Base-by-base conservation (phyloP, 2,329 filamentous ascomycete species). In the Colletotrichum tropicicola region DNA sequence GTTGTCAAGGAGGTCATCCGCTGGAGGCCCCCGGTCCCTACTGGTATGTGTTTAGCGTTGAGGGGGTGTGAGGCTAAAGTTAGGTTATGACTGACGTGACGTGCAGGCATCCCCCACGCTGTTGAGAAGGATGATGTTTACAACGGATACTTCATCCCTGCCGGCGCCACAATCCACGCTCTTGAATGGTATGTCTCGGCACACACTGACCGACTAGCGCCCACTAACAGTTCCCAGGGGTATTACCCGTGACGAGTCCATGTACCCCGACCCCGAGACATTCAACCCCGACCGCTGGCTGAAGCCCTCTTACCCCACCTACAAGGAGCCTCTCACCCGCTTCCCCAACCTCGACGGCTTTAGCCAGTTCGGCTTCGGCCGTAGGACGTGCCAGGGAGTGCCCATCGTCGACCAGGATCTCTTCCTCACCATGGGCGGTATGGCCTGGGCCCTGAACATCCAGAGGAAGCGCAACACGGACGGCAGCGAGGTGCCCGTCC, bases 21-120 rank as follows among this genome's bases (percentile, higher is more conserved):
- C n/a, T 87, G 83, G 83, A 77, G 84, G 54, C 83, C 83, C 27
- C 82, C 84, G 4, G 83, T 86, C 9, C 83, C 84, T 5, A 86
- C 84, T 32, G 83, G 83, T 79, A 65, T 37, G 77, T 70, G 17
- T 10, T 17, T 27, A 15, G 12, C 12, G 4, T 25, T 3, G 8
- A 21, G 19, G 32, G 32, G n/a, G 15, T 21, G n/a, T 17, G 43
- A 12, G 56, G 25, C 19, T 25, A 15, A 8, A 32, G 25, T 35
- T 25, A 53, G 35, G 57, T 53, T 37, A 28, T 27, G 19, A 28
- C 28, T 30, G 25, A 55, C 8, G 59, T 76, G 80, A 80, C 4
- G 21, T 47, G 13, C 43, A 66, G 63, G 63, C 35, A 84, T 87
- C 6, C 83, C 84, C 1, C 85, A 87, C 66, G 80, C 83, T 1